Percentiles rank a stretch among this genome's conserved stretches.
Evolutionary conservation across 805 yeast genomes (phyloP).

Genomic region (Candida nitratophila): DNA sequence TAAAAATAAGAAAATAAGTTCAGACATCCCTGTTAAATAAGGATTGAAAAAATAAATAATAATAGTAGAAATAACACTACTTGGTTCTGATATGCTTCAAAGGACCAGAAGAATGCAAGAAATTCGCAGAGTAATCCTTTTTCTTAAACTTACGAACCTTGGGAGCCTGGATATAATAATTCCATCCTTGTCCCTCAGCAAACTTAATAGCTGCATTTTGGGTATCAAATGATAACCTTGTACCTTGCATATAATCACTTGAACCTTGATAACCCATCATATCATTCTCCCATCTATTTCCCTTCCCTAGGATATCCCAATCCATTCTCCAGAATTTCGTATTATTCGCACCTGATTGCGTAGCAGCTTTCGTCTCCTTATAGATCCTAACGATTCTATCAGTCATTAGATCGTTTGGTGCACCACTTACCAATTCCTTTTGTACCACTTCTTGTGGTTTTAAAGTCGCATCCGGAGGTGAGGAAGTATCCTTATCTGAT

Average conservation of each 20-base stretch:
- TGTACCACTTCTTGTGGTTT: constrained; percentile 11
- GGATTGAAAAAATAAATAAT: too few relatives aligned
- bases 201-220: constrained; percentile 73
- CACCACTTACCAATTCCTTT: constrained; percentile 67
- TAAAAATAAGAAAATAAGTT: background rate
- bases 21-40: too few relatives aligned
- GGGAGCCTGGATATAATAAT: constrained; percentile 76
- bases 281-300: constrained; percentile 86
- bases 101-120: constrained; percentile 59
- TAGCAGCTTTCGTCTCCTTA: constrained; percentile 72
- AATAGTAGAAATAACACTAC: too few relatives aligned
- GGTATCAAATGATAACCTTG: constrained; percentile 64
- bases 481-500: too few relatives aligned
- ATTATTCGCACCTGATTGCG: constrained; percentile 61
- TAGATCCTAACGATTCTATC: constrained; percentile 67
- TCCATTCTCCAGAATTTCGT: constrained; percentile 65
- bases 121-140: constrained; percentile 71
- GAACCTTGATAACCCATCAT: constrained; percentile 79
- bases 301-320: constrained; percentile 74
- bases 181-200: constrained; percentile 84
- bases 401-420: constrained; percentile 59
- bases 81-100: constrained; percentile 79
- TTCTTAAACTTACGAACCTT: constrained; percentile 63
- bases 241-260: constrained; percentile 77
- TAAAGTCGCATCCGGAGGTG: too few relatives aligned